phyloP scores from a whole-genome alignment of 225 moss, liverwort and hornwort genomes.

The Polytrichum commune region DNA sequence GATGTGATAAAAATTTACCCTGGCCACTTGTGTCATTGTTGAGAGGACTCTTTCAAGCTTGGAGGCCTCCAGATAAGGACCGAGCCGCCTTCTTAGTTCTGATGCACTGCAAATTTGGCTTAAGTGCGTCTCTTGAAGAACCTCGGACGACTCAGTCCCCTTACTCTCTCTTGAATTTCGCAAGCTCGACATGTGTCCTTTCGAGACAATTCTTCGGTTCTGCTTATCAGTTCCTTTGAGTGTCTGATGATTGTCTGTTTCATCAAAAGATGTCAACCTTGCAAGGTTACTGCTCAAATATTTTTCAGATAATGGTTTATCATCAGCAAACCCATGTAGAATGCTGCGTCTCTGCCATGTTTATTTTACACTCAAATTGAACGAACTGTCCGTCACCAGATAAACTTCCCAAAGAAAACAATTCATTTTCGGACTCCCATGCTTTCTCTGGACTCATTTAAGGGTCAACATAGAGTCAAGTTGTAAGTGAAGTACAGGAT shows the following conservation, averaged over 20 bases:
- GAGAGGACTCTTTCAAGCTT: constrained; percentile 58
- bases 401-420: too few species aligned
- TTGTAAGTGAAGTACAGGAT: too few species aligned
- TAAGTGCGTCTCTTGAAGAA: constrained; percentile 31
- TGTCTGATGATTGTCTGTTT: constrained; percentile 1
- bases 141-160: constrained; percentile 18
- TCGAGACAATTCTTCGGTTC: constrained; percentile 23
- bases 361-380: too few species aligned
- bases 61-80: constrained; percentile 39
- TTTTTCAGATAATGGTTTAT: too few species aligned
- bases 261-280: background rate
- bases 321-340: too few species aligned
- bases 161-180: constrained; percentile 33
- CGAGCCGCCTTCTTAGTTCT: constrained; percentile 56
- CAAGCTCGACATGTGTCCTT: constrained; percentile 17
- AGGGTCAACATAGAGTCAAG: too few species aligned
- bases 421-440: too few species aligned
- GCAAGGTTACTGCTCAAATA: too few species aligned
- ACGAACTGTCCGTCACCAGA: too few species aligned
- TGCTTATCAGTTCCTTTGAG: constrained; percentile 14
- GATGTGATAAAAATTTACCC: constrained; percentile 31
- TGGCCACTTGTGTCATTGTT: constrained; percentile 59
- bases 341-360: too few species aligned
- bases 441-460: too few species aligned
- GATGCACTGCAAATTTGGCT: constrained; percentile 52